Conservation (phyloP, 192 early-diverging fungal species). For the Rhizophagus prolifer region DNA sequence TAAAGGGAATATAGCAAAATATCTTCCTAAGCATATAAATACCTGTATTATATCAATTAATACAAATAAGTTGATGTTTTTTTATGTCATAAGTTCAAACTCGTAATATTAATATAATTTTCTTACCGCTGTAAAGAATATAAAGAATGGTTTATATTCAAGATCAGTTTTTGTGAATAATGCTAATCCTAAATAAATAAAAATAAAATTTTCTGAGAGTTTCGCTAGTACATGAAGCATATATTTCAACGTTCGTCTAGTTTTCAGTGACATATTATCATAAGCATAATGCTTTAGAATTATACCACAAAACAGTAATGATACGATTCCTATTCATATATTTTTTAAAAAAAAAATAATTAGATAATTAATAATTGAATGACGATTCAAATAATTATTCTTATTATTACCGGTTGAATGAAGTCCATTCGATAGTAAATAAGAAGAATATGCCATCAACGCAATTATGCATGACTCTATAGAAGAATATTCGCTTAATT, state of each 20-base stretch:
- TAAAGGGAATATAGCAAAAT: constrained; percentile 82
- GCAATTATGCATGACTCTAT: constrained; percentile 87
- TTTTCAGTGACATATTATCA: constrained; percentile 79
- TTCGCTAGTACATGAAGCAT: constrained; percentile 92
- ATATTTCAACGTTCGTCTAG: constrained; percentile 81
- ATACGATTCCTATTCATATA: constrained; percentile 67
- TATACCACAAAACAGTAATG: constrained; percentile 90
- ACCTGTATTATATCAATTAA: constrained; percentile 38
- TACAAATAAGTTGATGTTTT: neutral
- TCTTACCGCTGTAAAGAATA: constrained; percentile 67
- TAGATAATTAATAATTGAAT: neutral
- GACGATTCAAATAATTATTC: neutral
- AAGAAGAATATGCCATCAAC: constrained; percentile 88
- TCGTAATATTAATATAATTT: neutral
- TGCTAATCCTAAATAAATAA: constrained; percentile 93
- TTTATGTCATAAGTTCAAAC: neutral
- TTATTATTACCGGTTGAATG: constrained; percentile 7
- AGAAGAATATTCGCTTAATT: constrained; percentile 76
- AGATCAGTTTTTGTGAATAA: constrained; percentile 81
- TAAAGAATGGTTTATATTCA: constrained; percentile 74
- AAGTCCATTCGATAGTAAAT: constrained; percentile 82
- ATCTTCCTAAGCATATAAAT: constrained; percentile 84
- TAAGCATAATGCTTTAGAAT: constrained; percentile 93
- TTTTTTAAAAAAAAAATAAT: neutral
- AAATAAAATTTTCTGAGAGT: constrained; percentile 95